phyloP scores from a whole-genome alignment of 805 yeast species.

The Saccharomyces paradoxus region DNA sequence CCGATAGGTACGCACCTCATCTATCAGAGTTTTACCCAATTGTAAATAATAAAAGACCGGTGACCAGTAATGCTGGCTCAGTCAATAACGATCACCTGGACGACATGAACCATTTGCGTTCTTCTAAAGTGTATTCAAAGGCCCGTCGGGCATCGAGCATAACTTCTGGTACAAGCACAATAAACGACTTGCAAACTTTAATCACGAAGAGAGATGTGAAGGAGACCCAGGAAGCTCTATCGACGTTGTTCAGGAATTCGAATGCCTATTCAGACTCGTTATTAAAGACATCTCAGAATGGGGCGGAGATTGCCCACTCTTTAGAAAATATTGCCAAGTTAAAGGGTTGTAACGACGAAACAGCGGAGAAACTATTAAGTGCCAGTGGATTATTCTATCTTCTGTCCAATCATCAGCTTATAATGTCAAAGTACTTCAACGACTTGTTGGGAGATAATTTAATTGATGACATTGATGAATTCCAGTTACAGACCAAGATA shows the following conservation, averaged over 20 bases:
- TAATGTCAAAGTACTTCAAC: slow-evolving; percentile 51
- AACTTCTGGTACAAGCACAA: slow-evolving; percentile 44
- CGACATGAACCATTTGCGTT: slow-evolving; percentile 1
- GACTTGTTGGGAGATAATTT: slow-evolving; percentile 51
- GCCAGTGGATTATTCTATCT: slow-evolving; percentile 74
- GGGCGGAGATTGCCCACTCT: slow-evolving; percentile 64
- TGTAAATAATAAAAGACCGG: slow-evolving; percentile 30
- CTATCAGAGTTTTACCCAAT: slow-evolving; percentile 52
- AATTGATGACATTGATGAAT: slow-evolving; percentile 35
- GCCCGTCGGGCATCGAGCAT: slow-evolving; percentile 29
- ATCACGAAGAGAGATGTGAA: slow-evolving; percentile 54
- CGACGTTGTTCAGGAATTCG: slow-evolving; percentile 41
- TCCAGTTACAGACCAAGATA: slow-evolving; percentile 36
- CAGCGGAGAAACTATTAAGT: slow-evolving; percentile 55
- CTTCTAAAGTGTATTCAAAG: slow-evolving; percentile 10
- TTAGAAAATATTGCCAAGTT: slow-evolving; percentile 56
- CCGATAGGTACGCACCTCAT: slow-evolving; percentile 37
- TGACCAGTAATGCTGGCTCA: background rate
- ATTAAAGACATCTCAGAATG: slow-evolving; percentile 39
- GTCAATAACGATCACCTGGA: background rate
- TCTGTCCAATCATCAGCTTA: slow-evolving; percentile 68
- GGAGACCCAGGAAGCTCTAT: slow-evolving; percentile 40
- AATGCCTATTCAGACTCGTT: slow-evolving; percentile 39
- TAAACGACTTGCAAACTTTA: slow-evolving; percentile 51
- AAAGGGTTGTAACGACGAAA: slow-evolving; percentile 48